Conservation (phyloP, 169 alveolate species). For the Cryptosporidium ryanae region DNA sequence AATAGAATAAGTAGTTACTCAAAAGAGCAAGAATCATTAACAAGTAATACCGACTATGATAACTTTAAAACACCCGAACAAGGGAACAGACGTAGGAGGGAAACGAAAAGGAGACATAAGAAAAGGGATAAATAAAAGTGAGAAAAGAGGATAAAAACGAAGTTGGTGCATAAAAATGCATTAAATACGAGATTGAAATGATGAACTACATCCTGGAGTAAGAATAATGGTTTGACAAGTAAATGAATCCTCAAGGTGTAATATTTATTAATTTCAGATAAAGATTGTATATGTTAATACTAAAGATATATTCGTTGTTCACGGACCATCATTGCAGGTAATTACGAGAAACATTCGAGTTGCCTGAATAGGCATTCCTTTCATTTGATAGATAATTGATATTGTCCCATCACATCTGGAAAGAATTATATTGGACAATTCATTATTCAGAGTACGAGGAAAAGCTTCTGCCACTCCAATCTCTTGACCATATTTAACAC, state of each 20-base stretch:
- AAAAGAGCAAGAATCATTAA: too few species aligned
- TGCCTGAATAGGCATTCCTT: conserved; percentile 68
- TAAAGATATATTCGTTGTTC: background rate
- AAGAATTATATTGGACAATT: conserved; percentile 20
- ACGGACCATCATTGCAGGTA: conserved; percentile 45
- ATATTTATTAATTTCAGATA: background rate
- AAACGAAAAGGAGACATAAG: too few species aligned
- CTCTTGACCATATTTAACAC: conserved; percentile 72
- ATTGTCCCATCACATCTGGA: conserved; percentile 74
- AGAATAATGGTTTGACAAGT: background rate
- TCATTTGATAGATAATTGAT: conserved; percentile 57
- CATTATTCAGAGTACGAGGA: conserved; percentile 34
- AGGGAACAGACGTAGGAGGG: too few species aligned
- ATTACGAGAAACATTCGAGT: conserved; percentile 69
- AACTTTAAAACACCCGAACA: too few species aligned
- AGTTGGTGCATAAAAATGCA: too few species aligned
- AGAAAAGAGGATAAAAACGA: too few species aligned
- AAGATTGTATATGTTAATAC: background rate
- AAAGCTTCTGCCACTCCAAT: conserved; percentile 46
- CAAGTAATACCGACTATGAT: too few species aligned
- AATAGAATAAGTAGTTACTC: background rate
- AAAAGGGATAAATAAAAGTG: too few species aligned
- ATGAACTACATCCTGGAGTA: background rate
- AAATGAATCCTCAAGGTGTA: background rate
- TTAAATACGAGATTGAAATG: background rate